Conservation (phyloP, 2,329 filamentous ascomycete species). For the Leptoxyphium fumago region DNA sequence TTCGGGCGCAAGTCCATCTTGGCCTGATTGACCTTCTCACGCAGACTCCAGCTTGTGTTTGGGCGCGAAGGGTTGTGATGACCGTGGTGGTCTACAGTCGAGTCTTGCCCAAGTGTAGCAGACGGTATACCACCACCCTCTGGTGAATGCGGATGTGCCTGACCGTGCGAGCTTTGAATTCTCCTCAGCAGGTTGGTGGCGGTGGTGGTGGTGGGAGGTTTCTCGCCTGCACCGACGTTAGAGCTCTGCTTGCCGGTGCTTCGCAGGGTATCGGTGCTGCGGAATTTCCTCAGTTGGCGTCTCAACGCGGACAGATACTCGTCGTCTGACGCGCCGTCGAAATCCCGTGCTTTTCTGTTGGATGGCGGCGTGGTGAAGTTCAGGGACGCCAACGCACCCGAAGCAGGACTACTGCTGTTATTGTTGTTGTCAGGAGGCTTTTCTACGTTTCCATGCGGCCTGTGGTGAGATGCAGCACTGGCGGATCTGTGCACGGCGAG, state of each 20-base stretch:
- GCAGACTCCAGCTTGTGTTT: background rate
- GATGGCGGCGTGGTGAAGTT: conserved; percentile 11
- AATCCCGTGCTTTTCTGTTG: conserved; percentile 11
- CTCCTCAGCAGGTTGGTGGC: background rate
- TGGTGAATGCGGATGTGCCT: background rate
- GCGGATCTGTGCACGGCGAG: background rate
- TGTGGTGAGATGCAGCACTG: background rate
- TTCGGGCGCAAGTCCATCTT: background rate
- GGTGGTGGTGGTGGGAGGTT: no score
- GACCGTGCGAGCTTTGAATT: background rate
- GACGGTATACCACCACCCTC: no score
- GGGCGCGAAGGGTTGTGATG: background rate
- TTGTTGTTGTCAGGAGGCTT: conserved; percentile 4
- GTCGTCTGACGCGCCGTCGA: conserved; percentile 2
- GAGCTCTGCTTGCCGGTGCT: background rate
- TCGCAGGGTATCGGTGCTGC: background rate
- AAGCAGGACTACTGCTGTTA: background rate
- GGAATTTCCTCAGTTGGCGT: background rate
- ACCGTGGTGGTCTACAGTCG: no score
- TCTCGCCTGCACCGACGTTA: background rate
- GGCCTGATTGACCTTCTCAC: background rate
- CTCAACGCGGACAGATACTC: background rate
- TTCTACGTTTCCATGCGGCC: background rate
- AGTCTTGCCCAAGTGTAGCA: no score
- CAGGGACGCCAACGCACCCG: conserved; percentile 5